A percentile compares a stretch with the other conserved stretches of the same genome.
phyloP scores from a whole-genome alignment of 2,329 filamentous ascomycete species.

The Geosmithia flava region DNA sequence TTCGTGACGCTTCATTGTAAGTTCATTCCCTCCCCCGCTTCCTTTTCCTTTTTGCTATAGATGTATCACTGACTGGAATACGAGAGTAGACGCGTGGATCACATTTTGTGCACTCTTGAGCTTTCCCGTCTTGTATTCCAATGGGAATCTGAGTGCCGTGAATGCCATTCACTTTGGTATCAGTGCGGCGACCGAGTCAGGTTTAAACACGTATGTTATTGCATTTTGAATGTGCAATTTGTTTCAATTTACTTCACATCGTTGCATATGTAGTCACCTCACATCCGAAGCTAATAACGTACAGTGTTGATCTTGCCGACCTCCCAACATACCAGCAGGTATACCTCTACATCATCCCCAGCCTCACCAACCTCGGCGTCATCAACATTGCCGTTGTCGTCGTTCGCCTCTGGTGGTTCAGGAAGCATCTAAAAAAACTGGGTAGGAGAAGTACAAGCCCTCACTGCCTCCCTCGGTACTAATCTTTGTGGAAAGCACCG shows the following conservation, averaged over 20 bases:
- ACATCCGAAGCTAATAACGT: no score
- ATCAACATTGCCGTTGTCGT: constrained; percentile 36
- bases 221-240: no score
- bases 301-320: constrained; percentile 36
- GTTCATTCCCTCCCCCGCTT: background rate
- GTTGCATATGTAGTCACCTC: no score
- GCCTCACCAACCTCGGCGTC: constrained; percentile 33
- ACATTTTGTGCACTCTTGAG: constrained; percentile 3
- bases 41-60: background rate
- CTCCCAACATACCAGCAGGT: constrained; percentile 38
- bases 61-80: background rate
- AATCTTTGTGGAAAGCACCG: constrained; percentile 1
- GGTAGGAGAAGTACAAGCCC: constrained; percentile 9
- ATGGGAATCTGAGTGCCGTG: constrained; percentile 13
- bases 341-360: constrained; percentile 34
- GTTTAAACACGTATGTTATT: constrained; percentile 38
- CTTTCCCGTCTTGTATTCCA: constrained; percentile 3
- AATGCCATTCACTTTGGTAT: constrained; percentile 38
- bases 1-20: constrained; percentile 6
- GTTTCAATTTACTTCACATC: no score
- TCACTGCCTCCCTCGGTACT: background rate
- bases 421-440: constrained; percentile 26
- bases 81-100: constrained; percentile 4
- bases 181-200: constrained; percentile 35
- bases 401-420: constrained; percentile 34